Conservation (phyloP, 768 basidiomycete species). For the Mycena belliarum region DNA sequence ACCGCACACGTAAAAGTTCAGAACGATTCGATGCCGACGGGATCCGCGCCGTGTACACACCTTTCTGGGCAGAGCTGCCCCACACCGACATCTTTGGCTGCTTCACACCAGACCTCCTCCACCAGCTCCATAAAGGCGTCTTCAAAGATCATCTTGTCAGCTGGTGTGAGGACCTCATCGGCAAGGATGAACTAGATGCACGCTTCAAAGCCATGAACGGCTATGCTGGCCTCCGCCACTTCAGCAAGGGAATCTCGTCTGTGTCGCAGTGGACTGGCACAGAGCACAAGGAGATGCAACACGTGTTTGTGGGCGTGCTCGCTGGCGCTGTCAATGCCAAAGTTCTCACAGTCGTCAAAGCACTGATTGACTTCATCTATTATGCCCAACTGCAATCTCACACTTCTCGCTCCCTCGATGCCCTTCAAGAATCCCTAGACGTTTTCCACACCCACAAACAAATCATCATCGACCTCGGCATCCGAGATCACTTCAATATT, state of each 20-base stretch:
- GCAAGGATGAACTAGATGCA: constrained; percentile 28
- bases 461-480: not conserved
- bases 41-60: constrained; percentile 3
- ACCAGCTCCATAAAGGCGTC: constrained; percentile 43
- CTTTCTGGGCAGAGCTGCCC: constrained; percentile 36
- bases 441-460: constrained; percentile 1
- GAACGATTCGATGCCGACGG: not conserved
- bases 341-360: constrained; percentile 19
- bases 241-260: constrained; percentile 8
- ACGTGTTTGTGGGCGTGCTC: constrained; percentile 26
- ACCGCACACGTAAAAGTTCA: not conserved
- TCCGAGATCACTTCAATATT: constrained; percentile 7
- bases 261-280: constrained; percentile 6
- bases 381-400: constrained; percentile 24
- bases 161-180: constrained; percentile 25
- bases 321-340: constrained; percentile 17
- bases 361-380: constrained; percentile 30
- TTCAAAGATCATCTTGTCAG: constrained; percentile 38
- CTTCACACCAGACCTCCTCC: constrained; percentile 27
- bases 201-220: constrained; percentile 30
- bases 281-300: constrained; percentile 12
- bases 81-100: constrained; percentile 33
- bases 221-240: not conserved
- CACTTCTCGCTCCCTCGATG: constrained; percentile 12
- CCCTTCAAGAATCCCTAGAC: not conserved